Evolutionary conservation across 345 rosid genomes (phyloP).

Genomic region (Salix koriyanagi): DNA sequence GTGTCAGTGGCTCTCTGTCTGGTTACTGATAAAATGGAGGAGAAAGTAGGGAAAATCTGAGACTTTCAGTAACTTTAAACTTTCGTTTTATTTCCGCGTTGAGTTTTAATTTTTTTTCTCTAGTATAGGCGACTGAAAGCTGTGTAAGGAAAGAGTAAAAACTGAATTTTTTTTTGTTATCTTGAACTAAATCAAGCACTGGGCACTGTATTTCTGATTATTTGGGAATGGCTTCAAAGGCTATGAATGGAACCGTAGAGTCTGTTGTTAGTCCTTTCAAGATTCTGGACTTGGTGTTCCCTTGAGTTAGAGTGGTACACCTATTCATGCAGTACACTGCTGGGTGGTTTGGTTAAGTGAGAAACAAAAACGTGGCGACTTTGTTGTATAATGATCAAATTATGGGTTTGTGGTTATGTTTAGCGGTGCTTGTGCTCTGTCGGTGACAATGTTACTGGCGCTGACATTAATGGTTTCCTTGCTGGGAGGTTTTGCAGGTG

Average conservation of each 20-base stretch:
- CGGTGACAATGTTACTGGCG: not conserved
- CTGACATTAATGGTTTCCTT: not conserved
- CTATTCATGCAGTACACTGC: not conserved
- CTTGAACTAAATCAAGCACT: not conserved
- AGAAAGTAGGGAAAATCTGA: not conserved
- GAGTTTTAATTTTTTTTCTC: not conserved
- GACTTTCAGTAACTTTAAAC: not conserved
- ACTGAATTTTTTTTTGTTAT: not conserved
- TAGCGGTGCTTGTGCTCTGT: not conserved
- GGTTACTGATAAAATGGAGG: constrained; percentile 12
- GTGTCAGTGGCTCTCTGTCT: constrained; percentile 3
- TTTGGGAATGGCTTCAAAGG: not conserved
- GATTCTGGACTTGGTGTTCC: not conserved
- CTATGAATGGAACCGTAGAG: not conserved
- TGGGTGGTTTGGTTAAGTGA: not conserved
- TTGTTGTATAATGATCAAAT: not conserved
- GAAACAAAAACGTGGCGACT: not conserved
- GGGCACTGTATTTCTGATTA: not conserved
- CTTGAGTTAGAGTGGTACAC: not conserved
- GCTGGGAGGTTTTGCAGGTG: not conserved
- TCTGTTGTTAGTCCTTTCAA: not conserved
- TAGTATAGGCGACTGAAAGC: not conserved
- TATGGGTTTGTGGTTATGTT: too few relatives aligned
- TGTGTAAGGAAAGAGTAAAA: not conserved
- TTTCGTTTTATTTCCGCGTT: not conserved